A percentile compares a stretch with the other conserved stretches of the same genome.
phyloP scores from a whole-genome alignment of 2,329 filamentous ascomycete species.

The Coniochaeta hoffmannii region DNA sequence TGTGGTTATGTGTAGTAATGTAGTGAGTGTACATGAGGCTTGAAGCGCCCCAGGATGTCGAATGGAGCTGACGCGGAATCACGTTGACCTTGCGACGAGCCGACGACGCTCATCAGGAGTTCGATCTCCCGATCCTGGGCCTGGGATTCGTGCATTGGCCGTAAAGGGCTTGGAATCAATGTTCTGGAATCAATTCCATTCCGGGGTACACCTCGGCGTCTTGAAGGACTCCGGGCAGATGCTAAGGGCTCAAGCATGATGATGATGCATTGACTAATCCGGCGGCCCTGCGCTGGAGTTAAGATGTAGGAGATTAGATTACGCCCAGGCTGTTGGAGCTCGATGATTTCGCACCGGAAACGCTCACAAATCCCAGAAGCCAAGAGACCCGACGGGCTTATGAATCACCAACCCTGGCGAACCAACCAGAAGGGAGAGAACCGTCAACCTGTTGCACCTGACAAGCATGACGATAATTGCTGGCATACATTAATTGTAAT shows the following conservation, averaged over 20 bases:
- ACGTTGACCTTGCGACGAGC: neutral
- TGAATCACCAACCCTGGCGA: neutral
- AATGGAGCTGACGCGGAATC: neutral
- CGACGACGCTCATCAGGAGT: too few species aligned
- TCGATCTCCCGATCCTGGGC: neutral
- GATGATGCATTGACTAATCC: neutral
- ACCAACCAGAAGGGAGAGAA: neutral
- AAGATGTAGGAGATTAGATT: slow-evolving; percentile 3
- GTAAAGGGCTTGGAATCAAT: neutral
- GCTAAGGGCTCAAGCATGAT: neutral
- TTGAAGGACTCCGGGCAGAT: neutral
- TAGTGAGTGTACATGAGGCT: neutral
- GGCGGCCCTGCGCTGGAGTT: neutral
- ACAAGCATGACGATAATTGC: neutral
- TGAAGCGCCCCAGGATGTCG: neutral
- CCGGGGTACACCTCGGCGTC: neutral
- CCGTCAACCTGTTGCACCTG: neutral
- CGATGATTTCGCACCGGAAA: neutral
- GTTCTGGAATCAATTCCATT: neutral
- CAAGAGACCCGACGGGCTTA: neutral
- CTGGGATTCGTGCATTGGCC: neutral
- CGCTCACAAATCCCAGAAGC: neutral
- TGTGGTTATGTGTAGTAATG: neutral
- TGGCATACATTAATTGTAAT: neutral
- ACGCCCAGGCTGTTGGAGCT: neutral